Evolutionary conservation across 2,329 filamentous ascomycete genomes (phyloP).

Genomic region (Chrysoporthe cubensis): DNA sequence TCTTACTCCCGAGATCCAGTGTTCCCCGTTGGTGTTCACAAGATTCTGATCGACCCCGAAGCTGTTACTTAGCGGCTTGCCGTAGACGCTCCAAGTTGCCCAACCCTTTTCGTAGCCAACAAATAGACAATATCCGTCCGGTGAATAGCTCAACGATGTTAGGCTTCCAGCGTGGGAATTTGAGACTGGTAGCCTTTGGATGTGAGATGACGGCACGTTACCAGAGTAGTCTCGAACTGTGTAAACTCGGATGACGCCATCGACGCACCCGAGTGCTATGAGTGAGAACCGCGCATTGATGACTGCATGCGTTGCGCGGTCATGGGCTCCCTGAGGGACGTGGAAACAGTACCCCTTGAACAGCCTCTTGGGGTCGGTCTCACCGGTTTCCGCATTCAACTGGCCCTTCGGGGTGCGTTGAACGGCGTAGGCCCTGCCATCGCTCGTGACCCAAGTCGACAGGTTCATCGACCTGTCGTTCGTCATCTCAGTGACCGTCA

Average conservation of each 20-base stretch:
- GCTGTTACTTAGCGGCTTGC: conserved; percentile 83
- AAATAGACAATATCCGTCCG: conserved; percentile 95
- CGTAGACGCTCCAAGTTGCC: conserved; percentile 97
- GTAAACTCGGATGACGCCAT: conserved; percentile 86
- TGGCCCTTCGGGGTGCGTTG: conserved; percentile 63
- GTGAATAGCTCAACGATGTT: conserved; percentile 81
- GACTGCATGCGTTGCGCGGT: conserved; percentile 72
- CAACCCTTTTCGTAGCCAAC: conserved; percentile 91
- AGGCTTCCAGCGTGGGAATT: conserved; percentile 69
- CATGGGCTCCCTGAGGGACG: conserved; percentile 61
- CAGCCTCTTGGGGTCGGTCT: conserved; percentile 64
- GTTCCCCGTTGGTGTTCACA: conserved; percentile 71
- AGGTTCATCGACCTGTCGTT: conserved; percentile 97
- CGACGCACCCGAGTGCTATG: conserved; percentile 80
- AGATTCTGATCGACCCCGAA: conserved; percentile 72
- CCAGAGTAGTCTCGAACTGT: conserved; percentile 91
- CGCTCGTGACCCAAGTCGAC: conserved; percentile 86
- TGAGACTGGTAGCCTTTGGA: conserved; percentile 72
- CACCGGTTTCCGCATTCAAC: conserved; percentile 45
- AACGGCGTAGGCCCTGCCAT: conserved; percentile 88
- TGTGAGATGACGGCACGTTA: conserved; percentile 87
- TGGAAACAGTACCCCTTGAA: conserved; percentile 96
- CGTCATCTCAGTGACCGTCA: conserved; percentile 80
- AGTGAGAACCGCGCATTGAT: conserved; percentile 96
- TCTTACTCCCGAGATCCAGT: conserved; percentile 80